Base-by-base conservation (phyloP, 331 rosid species). In the Malus hybrid region DNA sequence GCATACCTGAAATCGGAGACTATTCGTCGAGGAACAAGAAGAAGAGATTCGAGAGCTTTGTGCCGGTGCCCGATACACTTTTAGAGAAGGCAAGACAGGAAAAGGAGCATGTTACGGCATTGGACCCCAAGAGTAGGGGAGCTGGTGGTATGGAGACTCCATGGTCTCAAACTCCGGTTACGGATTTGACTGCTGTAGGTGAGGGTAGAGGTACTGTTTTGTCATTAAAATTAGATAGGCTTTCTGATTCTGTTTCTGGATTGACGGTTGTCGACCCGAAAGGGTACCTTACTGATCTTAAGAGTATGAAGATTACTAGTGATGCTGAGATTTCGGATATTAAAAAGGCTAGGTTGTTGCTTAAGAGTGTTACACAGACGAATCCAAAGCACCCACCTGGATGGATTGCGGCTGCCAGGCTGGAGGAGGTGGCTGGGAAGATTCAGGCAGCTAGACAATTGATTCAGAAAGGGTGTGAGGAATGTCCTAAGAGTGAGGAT, bases 41-140 rank as follows among this genome's bases (percentile, higher is more conserved):
- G 80, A 89, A 82, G 86, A 85, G 88, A 82, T 93, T 90, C 52
- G 98, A 93, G 83, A 93, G 97, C 83, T 93, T 87, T 62, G 97
- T 90, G 33, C 98, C 97, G 4, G 90, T 87, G 48, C 98, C 93
- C 7, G 97, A 93, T 86, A 93, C 97, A 0, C 86, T 93, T 9
- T 88, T 90, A 15, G 97, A 93, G 90, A 93, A 90, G 85, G 98
- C 98, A 8, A 86, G 95, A 76, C 93, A 90, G 71, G 98, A 93
- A 62, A 78, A 93, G 76, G 98, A 93, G 85, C 98, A 93, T 78
- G 92, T 93, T 13, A 86, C 92, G 0, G 92, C 93, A 9, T 79
- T 93, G 84, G 97, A 93, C 79, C 98, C 98, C 0, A 93, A 93
- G 87, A 90, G 90, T 65, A 80, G 93, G 61, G 82, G 86, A 1